phyloP scores from a whole-genome alignment of 179 eudicot species.

The Gypsophila paniculata region DNA sequence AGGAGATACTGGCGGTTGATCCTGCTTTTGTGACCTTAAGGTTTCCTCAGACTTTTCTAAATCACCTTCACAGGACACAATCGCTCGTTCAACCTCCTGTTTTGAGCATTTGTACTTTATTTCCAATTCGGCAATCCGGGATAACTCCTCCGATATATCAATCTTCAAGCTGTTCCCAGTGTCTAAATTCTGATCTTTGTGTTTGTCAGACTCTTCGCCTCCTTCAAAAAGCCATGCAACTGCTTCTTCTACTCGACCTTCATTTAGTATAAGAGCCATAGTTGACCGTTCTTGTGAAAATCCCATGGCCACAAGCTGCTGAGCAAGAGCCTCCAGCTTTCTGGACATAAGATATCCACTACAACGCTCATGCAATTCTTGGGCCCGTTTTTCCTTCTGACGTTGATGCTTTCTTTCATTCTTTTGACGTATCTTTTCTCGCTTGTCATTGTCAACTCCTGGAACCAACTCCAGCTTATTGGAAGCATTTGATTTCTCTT shows the following conservation, averaged over 20 bases:
- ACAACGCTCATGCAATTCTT: constrained; percentile 82
- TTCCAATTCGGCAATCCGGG: constrained; percentile 67
- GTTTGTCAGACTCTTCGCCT: constrained; percentile 56
- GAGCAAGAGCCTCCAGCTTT: constrained; percentile 81
- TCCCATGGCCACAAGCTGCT: constrained; percentile 89
- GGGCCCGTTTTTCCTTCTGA: constrained; percentile 91
- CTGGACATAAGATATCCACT: constrained; percentile 85
- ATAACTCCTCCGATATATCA: constrained; percentile 84
- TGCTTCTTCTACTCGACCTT: constrained; percentile 77
- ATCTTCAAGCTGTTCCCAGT: constrained; percentile 65
- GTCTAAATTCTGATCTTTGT: constrained; percentile 44
- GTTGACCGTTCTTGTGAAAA: constrained; percentile 80
- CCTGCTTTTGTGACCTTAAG: constrained; percentile 56
- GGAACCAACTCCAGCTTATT: constrained; percentile 53
- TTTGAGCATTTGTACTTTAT: constrained; percentile 59
- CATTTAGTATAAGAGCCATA: constrained; percentile 78
- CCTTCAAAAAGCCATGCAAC: constrained; percentile 77
- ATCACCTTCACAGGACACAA: constrained; percentile 88
- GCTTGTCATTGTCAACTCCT: constrained; percentile 81
- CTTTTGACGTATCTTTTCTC: constrained; percentile 86
- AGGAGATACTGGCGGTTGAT: constrained; percentile 36
- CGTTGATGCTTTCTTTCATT: constrained; percentile 95
- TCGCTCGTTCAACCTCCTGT: constrained; percentile 80
- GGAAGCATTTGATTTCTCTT: constrained; percentile 53
- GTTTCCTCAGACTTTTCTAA: constrained; percentile 71